phyloP scores from a whole-genome alignment of 192 early-diverging fungal species.

The Coemansia sp. region DNA sequence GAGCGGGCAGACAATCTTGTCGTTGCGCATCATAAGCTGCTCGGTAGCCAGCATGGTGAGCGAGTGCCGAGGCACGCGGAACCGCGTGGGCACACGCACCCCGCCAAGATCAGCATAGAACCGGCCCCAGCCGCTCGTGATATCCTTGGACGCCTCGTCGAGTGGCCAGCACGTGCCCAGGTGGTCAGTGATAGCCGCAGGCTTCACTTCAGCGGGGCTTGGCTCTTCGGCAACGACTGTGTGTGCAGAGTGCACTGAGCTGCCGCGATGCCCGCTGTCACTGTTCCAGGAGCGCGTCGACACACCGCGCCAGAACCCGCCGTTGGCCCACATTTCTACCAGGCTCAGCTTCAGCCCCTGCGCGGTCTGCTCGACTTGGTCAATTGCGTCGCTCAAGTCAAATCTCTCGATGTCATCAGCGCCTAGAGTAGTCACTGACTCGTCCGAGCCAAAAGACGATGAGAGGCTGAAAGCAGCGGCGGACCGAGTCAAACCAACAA shows the following conservation, averaged over 20 bases:
- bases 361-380: constrained; percentile 18
- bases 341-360: constrained; percentile 9
- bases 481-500: neutral
- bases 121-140: constrained; percentile 22
- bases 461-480: constrained; percentile 17
- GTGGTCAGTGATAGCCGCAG: constrained; percentile 20
- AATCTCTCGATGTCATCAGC: neutral
- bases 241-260: constrained; percentile 27
- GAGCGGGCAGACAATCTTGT: constrained; percentile 55
- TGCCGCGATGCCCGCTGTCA: constrained; percentile 15
- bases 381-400: neutral
- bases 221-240: constrained; percentile 9
- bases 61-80: constrained; percentile 45
- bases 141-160: constrained; percentile 14
- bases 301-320: constrained; percentile 36
- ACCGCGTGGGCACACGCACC: constrained; percentile 44
- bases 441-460: constrained; percentile 36
- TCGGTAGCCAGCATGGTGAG: constrained; percentile 51
- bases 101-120: constrained; percentile 48
- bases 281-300: constrained; percentile 20
- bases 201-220: neutral
- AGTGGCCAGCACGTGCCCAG: constrained; percentile 53
- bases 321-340: constrained; percentile 33
- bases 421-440: constrained; percentile 28
- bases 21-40: constrained; percentile 55